Evolutionary conservation across 148 eudicot genomes (phyloP), one percentile per base, ranked within the genome.

Genomic region (Vaccinium myrtillus): DNA sequence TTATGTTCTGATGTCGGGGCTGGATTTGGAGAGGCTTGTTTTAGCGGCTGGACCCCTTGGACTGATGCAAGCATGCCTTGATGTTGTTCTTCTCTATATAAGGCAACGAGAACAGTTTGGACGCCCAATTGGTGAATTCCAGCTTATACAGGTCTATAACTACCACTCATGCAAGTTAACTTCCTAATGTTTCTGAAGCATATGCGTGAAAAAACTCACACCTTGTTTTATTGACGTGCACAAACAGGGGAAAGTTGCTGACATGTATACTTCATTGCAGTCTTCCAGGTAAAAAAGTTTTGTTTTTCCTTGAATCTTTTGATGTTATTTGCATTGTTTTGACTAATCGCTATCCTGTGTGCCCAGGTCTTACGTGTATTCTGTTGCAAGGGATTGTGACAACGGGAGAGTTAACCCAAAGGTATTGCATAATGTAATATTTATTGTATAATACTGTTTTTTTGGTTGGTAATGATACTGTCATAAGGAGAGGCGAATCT

Each of bases 1-100:
- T 75, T 97, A 97, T 92, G 99, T 97, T 65, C 90, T 97, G 99
- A 93, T 97, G 99, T 97, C 98, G 63, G 98, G 99, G 88, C 88
- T 97, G 71, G 99, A 97, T 90, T 88, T 97, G 90, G 99, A 97
- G 88, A 88, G 99, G 86, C 98, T 95, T 81, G 98, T 97, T 78
- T 86, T 97, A 86, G 88, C 99, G 9, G 94, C 91, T 86, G 99
- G 98, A n/a, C 99, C 99, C 80, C 90, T 97, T 78, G 99, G 99
- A 53, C 87, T 97, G 49, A 96, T 96, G 99, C 99, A 96, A 86
- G 92, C 98, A 83, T 97, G 95, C 86, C 94, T 94, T 85, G 99
- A 94, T 91, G 90, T 86, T 86, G 98, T 89, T 86, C 92, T 97
- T 86, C 99, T 98, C 73, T 97, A 97, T 84, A 84, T 95, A 81